A percentile compares a stretch with the other conserved stretches of the same genome.
phyloP scores from a whole-genome alignment of 2,329 filamentous ascomycete genomes.

The Didymella segeticola region DNA sequence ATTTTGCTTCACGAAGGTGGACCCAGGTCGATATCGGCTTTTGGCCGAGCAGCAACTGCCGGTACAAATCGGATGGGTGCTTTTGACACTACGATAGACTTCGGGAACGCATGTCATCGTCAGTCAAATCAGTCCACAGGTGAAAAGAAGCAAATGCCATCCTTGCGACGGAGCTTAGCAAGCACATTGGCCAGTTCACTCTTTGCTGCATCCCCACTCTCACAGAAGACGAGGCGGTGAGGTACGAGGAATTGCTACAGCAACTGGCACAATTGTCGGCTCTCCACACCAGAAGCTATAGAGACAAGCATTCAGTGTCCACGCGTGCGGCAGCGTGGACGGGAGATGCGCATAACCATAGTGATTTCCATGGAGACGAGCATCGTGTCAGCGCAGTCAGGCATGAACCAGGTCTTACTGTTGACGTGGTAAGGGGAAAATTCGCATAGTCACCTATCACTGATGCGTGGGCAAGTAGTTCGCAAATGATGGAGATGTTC shows the following conservation, averaged over 20 bases:
- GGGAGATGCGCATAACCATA: constrained; percentile 21
- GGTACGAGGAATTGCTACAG: constrained; percentile 2
- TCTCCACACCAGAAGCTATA: constrained; percentile 1
- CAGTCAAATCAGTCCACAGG: background rate
- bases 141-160: background rate
- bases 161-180: background rate
- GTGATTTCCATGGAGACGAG: constrained; percentile 10
- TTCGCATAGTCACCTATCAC: background rate
- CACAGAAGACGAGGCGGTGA: constrained; percentile 4
- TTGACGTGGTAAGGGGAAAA: constrained; percentile 13
- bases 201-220: background rate
- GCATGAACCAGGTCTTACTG: constrained; percentile 8
- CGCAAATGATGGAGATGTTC: constrained; percentile 5
- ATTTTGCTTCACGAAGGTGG: constrained; percentile 7
- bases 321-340: background rate
- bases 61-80: background rate
- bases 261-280: background rate
- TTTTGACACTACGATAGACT: background rate
- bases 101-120: background rate
- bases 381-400: constrained; percentile 14
- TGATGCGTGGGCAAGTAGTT: constrained; percentile 19
- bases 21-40: constrained; percentile 1
- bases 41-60: constrained; percentile 7
- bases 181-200: background rate
- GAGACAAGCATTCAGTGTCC: background rate